These are phyloP conservation scores for Amphirosellinia nigrospora DNA, from an alignment of 495 filamentous ascomycete species.

Conservation along the genomic window DNA sequence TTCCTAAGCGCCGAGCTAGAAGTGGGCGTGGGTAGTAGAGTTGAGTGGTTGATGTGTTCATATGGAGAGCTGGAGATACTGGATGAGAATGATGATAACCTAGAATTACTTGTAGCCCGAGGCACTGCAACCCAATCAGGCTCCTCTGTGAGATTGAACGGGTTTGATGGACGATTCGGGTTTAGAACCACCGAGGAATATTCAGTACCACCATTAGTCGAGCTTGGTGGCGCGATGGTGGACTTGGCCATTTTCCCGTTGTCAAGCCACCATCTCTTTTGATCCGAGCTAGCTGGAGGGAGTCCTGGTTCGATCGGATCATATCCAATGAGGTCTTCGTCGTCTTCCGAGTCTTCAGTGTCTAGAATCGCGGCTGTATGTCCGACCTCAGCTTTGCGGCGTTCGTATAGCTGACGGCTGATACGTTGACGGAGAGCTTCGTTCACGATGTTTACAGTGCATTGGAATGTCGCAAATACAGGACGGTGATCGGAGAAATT, in stretches of 20 bases:
- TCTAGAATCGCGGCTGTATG: conserved; percentile 50
- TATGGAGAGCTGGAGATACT: conserved; percentile 52
- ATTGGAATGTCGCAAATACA: conserved; percentile 87
- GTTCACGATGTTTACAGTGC: conserved; percentile 78
- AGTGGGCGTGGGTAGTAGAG: conserved; percentile 47
- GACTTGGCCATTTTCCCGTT: conserved; percentile 81
- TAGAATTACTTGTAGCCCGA: conserved; percentile 46
- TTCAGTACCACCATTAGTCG: conserved; percentile 43
- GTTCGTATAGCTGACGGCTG: conserved; percentile 71
- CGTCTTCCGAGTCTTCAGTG: conserved; percentile 64
- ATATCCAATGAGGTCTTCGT: conserved; percentile 76
- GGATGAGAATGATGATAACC: conserved; percentile 50
- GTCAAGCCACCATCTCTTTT: conserved; percentile 93
- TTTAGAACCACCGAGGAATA: conserved; percentile 65
- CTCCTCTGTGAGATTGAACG: conserved; percentile 71
- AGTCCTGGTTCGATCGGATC: conserved; percentile 79
- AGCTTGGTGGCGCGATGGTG: conserved; percentile 65
- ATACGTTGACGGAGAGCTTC: conserved; percentile 73
- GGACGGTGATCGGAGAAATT: conserved; percentile 93
- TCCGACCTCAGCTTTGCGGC: conserved; percentile 65
- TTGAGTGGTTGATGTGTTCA: conserved; percentile 54
- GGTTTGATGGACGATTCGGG: conserved; percentile 76
- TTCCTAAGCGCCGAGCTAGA: conserved; percentile 52
- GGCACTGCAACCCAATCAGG: conserved; percentile 79
- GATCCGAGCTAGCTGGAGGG: conserved; percentile 88